Evolutionary conservation across 306 rosid species (phyloP).

Genomic region (Mimosa bimucronata): DNA sequence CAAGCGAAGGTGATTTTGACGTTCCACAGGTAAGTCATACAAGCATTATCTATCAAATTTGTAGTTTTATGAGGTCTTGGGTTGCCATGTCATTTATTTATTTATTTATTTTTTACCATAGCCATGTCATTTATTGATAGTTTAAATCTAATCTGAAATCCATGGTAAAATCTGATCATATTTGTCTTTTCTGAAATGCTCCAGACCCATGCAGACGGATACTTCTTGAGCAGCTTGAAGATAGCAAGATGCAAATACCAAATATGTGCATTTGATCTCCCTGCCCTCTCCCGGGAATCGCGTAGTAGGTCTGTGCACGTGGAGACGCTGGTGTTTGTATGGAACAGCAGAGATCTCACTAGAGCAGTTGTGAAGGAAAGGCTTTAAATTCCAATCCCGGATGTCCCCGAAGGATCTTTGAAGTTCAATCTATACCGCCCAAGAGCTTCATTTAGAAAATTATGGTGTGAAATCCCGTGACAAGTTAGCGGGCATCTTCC

Average conservation of each 20-base stretch:
- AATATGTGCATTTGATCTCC: constrained; percentile 43
- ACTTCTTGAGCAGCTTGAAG: constrained; percentile 56
- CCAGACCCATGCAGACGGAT: constrained; percentile 43
- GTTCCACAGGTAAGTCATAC: constrained; percentile 66
- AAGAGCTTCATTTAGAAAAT: neutral
- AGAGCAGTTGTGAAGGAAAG: constrained; percentile 74
- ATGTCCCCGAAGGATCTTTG: no score
- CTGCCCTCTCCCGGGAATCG: constrained; percentile 29
- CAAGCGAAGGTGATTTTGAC: constrained; percentile 70
- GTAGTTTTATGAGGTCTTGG: constrained; percentile 19
- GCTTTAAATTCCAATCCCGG: constrained; percentile 24
- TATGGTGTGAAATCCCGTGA: neutral
- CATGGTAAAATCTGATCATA: neutral
- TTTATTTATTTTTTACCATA: no score
- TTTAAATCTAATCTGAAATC: neutral
- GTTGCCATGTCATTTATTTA: neutral
- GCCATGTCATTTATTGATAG: neutral
- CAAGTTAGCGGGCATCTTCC: neutral
- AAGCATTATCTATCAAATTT: constrained; percentile 8
- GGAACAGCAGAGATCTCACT: constrained; percentile 58
- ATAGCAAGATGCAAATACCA: constrained; percentile 69
- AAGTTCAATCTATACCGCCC: neutral
- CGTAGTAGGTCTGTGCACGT: constrained; percentile 56
- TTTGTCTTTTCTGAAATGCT: constrained; percentile 15
- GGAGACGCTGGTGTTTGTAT: constrained; percentile 64